Conservation (phyloP, 75 land plant genomes). For the Selaginella moellendorffii region DNA sequence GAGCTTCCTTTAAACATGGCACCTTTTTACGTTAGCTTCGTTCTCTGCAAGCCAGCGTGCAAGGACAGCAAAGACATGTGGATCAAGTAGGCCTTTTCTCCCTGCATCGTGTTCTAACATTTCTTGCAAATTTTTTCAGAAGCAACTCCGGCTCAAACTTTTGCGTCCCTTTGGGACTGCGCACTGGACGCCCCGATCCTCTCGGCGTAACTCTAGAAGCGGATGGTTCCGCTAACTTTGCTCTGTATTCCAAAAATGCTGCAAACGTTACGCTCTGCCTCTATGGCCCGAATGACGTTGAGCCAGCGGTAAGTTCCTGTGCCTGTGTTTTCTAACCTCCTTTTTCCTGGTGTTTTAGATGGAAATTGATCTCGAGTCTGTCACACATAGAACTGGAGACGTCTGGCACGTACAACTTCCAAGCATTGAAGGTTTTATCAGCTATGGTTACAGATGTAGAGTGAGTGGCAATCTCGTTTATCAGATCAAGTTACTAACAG, state of each 20-base stretch:
- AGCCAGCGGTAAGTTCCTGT: slow-evolving; percentile 36
- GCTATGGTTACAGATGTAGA: slow-evolving; percentile 87
- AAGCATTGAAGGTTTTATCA: slow-evolving; percentile 22
- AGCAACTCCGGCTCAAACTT: slow-evolving; percentile 42
- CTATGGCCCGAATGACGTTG: slow-evolving; percentile 27
- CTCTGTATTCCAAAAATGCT: slow-evolving; percentile 61
- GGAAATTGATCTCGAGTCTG: slow-evolving; percentile 72
- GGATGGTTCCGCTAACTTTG: slow-evolving; percentile 48
- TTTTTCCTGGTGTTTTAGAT: slow-evolving; percentile 21
- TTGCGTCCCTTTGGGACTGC: slow-evolving; percentile 59
- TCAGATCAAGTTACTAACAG: neutral
- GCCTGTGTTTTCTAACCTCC: neutral
- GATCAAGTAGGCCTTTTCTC: slow-evolving; percentile 19
- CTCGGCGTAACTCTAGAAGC: slow-evolving; percentile 32
- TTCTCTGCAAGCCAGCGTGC: slow-evolving; percentile 21
- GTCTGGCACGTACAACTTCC: slow-evolving; percentile 74
- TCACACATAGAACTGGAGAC: slow-evolving; percentile 59
- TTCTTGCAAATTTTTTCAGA: slow-evolving; percentile 14
- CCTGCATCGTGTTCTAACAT: neutral
- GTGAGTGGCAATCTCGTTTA: slow-evolving; percentile 11
- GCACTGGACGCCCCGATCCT: slow-evolving; percentile 49
- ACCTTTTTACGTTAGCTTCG: slow-evolving; percentile 60
- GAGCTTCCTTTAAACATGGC: slow-evolving; percentile 35
- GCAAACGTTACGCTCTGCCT: slow-evolving; percentile 62
- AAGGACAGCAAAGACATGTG: slow-evolving; percentile 15